Evolutionary conservation across 2,329 filamentous ascomycete genomes (phyloP).

Genomic region (Fusarium cicatricum): DNA sequence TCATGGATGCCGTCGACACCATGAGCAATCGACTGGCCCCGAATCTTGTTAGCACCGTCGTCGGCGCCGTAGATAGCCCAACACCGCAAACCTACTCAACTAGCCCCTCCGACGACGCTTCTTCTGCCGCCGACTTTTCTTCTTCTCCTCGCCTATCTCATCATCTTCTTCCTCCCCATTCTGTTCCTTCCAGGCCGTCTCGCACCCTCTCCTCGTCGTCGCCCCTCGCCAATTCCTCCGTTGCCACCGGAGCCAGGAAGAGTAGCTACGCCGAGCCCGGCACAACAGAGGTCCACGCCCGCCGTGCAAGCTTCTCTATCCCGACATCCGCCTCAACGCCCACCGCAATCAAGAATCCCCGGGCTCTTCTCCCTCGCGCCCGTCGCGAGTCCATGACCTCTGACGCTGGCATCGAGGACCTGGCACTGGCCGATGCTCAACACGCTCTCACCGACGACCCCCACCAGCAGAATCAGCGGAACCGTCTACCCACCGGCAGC

Average conservation of each 20-base stretch:
- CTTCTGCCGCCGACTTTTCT: slow-evolving; percentile 38
- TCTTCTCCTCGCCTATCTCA: slow-evolving; percentile 34
- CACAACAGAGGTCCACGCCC: slow-evolving; percentile 64
- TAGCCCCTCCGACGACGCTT: slow-evolving; percentile 41
- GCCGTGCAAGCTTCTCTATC: slow-evolving; percentile 68
- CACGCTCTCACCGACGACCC: slow-evolving; percentile 57
- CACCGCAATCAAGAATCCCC: slow-evolving; percentile 49
- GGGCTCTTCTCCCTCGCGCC: slow-evolving; percentile 52
- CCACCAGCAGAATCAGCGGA: slow-evolving; percentile 50
- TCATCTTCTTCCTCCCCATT: slow-evolving; percentile 27
- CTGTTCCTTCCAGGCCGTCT: slow-evolving; percentile 23
- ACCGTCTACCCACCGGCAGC: slow-evolving; percentile 46
- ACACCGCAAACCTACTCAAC: slow-evolving; percentile 23
- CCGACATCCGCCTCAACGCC: slow-evolving; percentile 58
- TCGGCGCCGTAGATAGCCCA: slow-evolving; percentile 35
- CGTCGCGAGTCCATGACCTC: slow-evolving; percentile 54
- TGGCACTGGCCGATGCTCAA: slow-evolving; percentile 48
- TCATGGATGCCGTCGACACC: slow-evolving; percentile 34
- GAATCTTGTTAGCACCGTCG: slow-evolving; percentile 35
- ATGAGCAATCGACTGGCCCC: slow-evolving; percentile 35
- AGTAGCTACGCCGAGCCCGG: slow-evolving; percentile 67
- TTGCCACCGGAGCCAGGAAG: slow-evolving; percentile 59
- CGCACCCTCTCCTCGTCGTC: slow-evolving; percentile 41
- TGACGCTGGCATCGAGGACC: slow-evolving; percentile 52
- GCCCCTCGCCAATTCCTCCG: slow-evolving; percentile 55